Base-by-base conservation (phyloP, 768 basidiomycete genomes). In the Mycena sanguinolenta region DNA sequence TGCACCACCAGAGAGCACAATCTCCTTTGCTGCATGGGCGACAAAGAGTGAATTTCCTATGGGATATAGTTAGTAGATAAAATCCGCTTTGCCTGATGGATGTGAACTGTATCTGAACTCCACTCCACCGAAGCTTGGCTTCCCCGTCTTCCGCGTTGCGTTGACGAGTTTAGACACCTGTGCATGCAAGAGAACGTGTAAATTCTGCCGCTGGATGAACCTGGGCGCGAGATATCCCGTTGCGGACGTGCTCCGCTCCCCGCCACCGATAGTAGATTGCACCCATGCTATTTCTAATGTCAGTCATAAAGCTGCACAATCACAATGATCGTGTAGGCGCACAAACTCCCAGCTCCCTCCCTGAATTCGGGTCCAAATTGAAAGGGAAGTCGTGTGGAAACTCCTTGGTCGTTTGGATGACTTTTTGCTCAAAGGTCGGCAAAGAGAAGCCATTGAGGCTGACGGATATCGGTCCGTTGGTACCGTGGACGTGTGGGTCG, bases 401-500 rank as follows among this genome's bases (percentile, higher is more conserved):
- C 39, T 62, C 77, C 78, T 23, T 77, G 73, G 81, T 78, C 7
- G 82, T 81, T 17, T 76, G 63, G 16, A 84, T 73, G 28, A 81
- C 76, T 2, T 75, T 74, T 1, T 59, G 46, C 58, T 85, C 82
- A 81, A 77, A 39, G 63, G 60, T 30, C 9, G 50, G 8, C 14
- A 55, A 52, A 3, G 79, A 71, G 61, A 71, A 79, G 34, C 62
- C 16, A 80, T 79, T 16, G 3, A 84, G 74, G 61, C 79, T 81
- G 58, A 81, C 79, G 0, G 65, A 64, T 23, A 76, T 74, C 3
- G 75, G 74, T 9, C 85, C 84, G 13, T 73, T 49, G 16, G 72
- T 75, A 6, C 83, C 78, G 67, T 85, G 84, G 23, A 82, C 63
- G 4, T 2, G 71, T 28, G 9, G 85, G 81, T 61, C 34, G 60